Conservation (phyloP, 1,139 yeast genomes). For the Candida sp. region DNA sequence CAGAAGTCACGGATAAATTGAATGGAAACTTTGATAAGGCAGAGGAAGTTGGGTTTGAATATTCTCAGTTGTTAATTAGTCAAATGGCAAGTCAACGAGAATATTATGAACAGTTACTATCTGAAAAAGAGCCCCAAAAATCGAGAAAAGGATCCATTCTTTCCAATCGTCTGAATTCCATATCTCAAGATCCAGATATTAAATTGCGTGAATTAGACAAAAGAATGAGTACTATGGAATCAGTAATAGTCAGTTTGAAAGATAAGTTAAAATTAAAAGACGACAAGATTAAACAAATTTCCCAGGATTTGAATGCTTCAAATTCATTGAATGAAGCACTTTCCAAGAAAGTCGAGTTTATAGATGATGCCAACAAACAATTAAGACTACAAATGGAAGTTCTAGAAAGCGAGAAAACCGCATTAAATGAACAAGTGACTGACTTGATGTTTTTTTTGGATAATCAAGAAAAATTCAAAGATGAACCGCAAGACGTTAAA, state of each 20-base stretch:
- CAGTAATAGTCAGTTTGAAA: slow-evolving; percentile 30
- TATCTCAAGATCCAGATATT: slow-evolving; percentile 24
- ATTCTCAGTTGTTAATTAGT: slow-evolving; percentile 71
- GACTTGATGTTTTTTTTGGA: slow-evolving; percentile 84
- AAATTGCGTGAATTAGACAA: slow-evolving; percentile 28
- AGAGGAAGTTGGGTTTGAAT: slow-evolving; percentile 67
- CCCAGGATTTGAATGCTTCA: slow-evolving; percentile 27
- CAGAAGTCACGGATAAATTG: slow-evolving; percentile 3
- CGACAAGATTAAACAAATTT: slow-evolving; percentile 24
- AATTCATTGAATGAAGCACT: slow-evolving; percentile 54
- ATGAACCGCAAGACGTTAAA: slow-evolving; percentile 65
- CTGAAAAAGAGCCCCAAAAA: slow-evolving; percentile 31
- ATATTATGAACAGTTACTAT: slow-evolving; percentile 65
- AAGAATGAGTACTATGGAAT: slow-evolving; percentile 18
- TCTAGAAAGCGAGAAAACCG: slow-evolving; percentile 39
- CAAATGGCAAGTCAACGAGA: slow-evolving; percentile 90
- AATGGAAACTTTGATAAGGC: slow-evolving; percentile 27
- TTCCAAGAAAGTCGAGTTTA: slow-evolving; percentile 51
- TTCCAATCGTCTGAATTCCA: slow-evolving; percentile 2
- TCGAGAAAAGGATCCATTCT: slow-evolving; percentile 18
- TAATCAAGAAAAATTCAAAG: slow-evolving; percentile 66
- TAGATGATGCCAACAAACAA: slow-evolving; percentile 34
- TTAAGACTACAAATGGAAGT: slow-evolving; percentile 18
- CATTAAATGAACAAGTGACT: slow-evolving; percentile 64
- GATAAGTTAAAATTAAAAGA: slow-evolving; percentile 29